These are phyloP conservation scores for Fusarium protoensiforme DNA, from an alignment of 2,329 filamentous ascomycete genomes.

Conservation along the genomic window DNA sequence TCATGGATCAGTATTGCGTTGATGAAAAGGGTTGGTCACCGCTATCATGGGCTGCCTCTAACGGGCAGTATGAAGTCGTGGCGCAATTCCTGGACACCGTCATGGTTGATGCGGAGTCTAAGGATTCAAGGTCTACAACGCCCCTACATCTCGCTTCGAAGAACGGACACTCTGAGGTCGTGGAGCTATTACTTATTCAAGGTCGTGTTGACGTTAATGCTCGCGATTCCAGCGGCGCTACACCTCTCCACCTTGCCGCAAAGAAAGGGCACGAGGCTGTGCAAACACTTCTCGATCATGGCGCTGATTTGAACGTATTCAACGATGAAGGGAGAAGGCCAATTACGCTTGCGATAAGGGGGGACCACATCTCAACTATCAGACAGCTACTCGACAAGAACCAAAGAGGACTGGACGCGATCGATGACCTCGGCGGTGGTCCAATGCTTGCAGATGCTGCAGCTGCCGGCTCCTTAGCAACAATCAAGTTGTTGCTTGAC, in stretches of 20 bases:
- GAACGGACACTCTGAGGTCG: background rate
- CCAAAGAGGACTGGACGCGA: too few relatives aligned
- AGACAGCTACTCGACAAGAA: background rate
- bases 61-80: background rate
- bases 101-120: background rate
- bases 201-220: too few relatives aligned
- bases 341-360: background rate
- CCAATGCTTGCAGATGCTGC: too few relatives aligned
- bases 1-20: too few relatives aligned
- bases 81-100: background rate
- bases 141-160: background rate
- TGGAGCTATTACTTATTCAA: background rate
- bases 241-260: background rate
- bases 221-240: rapidly evolving
- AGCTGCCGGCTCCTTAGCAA: too few relatives aligned
- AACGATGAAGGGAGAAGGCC: background rate
- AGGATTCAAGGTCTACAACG: background rate
- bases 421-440: too few relatives aligned
- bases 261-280: background rate
- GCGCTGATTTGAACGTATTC: too few relatives aligned
- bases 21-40: background rate
- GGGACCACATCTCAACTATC: background rate
- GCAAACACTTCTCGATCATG: background rate
- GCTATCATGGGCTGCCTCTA: background rate
- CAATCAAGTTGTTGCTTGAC: too few relatives aligned